Evolutionary conservation across 768 basidiomycete species (phyloP).

Genomic region (Pleurotus giganteus): DNA sequence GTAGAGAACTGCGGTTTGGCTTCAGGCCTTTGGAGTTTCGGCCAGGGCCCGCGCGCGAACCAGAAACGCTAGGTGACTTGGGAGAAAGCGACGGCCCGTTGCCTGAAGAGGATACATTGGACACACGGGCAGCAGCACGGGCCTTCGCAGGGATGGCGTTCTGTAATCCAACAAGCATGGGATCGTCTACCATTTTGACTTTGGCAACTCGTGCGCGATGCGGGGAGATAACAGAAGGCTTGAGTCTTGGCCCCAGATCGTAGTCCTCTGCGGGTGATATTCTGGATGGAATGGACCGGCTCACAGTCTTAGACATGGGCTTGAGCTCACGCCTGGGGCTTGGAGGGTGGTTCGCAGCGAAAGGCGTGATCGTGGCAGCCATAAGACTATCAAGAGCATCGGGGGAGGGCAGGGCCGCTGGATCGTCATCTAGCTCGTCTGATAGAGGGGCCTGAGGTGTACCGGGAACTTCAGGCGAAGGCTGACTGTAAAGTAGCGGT

Average conservation of each 20-base stretch:
- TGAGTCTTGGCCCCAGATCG: slow-evolving; percentile 13
- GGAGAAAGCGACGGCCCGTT: not conserved
- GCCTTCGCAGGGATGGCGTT: slow-evolving; percentile 51
- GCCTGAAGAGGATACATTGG: not conserved
- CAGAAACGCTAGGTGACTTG: slow-evolving; percentile 3
- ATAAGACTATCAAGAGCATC: no score
- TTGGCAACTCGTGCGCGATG: slow-evolving; percentile 52
- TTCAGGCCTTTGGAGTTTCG: slow-evolving; percentile 44
- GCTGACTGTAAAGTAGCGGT: not conserved
- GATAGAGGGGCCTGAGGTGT: not conserved
- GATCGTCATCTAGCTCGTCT: not conserved
- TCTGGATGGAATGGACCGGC: not conserved
- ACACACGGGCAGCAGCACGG: slow-evolving; percentile 22
- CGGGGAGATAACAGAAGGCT: slow-evolving; percentile 21
- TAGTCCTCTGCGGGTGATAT: not conserved
- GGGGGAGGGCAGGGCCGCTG: no score
- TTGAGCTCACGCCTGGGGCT: no score
- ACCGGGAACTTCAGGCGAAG: not conserved
- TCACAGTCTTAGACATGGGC: no score
- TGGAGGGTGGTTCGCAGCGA: no score
- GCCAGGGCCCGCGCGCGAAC: slow-evolving; percentile 46
- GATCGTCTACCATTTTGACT: slow-evolving; percentile 51
- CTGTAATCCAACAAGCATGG: slow-evolving; percentile 26
- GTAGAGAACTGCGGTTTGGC: slow-evolving; percentile 48
- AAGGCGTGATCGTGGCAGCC: no score